phyloP scores from a whole-genome alignment of 371 early-diverging fungal genomes.

The Mucor mucedo region DNA sequence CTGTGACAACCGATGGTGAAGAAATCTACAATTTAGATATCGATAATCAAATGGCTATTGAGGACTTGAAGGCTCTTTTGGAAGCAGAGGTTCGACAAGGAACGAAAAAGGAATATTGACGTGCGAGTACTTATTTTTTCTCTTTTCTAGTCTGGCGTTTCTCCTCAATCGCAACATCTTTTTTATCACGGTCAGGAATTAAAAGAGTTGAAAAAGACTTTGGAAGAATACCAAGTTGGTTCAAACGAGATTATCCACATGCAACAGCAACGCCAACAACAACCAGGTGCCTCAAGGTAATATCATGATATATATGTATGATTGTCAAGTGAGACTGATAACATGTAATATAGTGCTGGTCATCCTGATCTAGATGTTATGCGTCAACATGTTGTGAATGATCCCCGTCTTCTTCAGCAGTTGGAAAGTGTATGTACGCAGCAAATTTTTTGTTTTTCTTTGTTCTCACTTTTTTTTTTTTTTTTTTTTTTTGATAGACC shows the following conservation, averaged over 20 bases:
- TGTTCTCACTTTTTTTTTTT: background rate
- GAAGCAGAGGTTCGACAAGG: conserved; percentile 73
- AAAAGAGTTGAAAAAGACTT: conserved; percentile 62
- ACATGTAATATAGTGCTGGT: background rate
- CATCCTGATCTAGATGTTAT: conserved; percentile 69
- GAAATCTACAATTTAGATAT: conserved; percentile 75
- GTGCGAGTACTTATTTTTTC: background rate
- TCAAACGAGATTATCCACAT: conserved; percentile 80
- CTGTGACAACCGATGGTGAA: conserved; percentile 68
- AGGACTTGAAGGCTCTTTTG: conserved; percentile 81
- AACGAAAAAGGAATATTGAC: no score
- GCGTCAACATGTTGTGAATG: conserved; percentile 76
- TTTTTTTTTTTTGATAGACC: conserved; percentile 41
- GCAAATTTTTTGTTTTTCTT: background rate
- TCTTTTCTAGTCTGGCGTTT: conserved; percentile 56
- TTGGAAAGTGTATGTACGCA: conserved; percentile 58
- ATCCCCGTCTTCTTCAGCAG: conserved; percentile 68
- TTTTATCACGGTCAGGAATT: conserved; percentile 68
- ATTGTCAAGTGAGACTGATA: background rate
- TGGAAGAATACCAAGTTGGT: conserved; percentile 69
- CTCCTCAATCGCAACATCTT: conserved; percentile 54
- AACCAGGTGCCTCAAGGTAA: conserved; percentile 23
- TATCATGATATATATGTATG: background rate
- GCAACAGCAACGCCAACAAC: conserved; percentile 33
- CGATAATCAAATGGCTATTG: conserved; percentile 80